phyloP scores from a whole-genome alignment of 1,139 yeast genomes.

The Pichia sp. region DNA sequence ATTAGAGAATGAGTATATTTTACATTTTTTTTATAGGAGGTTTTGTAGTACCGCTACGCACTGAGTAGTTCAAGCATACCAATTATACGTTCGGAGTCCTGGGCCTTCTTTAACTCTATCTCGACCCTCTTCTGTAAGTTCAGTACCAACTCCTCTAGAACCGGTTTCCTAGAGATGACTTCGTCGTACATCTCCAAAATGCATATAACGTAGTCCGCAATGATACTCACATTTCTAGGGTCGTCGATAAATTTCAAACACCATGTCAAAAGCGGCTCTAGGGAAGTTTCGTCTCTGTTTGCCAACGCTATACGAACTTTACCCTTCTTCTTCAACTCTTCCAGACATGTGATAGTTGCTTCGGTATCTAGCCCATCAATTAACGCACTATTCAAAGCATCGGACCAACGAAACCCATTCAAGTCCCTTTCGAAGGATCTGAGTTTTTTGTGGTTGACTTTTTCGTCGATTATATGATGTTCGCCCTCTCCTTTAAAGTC shows the following conservation, averaged over 20 bases:
- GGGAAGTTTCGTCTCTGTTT: constrained; percentile 72
- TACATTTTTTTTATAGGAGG: background rate
- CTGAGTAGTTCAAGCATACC: constrained; percentile 89
- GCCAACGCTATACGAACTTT: constrained; percentile 73
- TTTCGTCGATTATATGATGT: constrained; percentile 57
- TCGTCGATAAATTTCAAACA: constrained; percentile 70
- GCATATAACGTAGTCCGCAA: constrained; percentile 81
- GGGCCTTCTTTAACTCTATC: constrained; percentile 69
- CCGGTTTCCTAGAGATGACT: constrained; percentile 69
- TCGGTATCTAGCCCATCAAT: constrained; percentile 74
- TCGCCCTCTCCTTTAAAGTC: constrained; percentile 90
- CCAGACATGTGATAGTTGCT: constrained; percentile 71
- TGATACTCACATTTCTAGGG: constrained; percentile 65
- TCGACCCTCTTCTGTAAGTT: constrained; percentile 58
- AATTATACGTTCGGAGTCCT: constrained; percentile 82
- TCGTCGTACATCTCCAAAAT: constrained; percentile 75
- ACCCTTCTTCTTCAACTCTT: constrained; percentile 82
- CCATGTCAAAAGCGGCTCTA: constrained; percentile 87
- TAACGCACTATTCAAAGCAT: constrained; percentile 86
- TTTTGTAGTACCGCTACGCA: constrained; percentile 27
- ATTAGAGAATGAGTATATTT: background rate
- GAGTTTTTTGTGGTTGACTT: constrained; percentile 52
- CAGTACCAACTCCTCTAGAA: constrained; percentile 65
- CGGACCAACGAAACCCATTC: constrained; percentile 86
- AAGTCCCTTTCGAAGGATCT: constrained; percentile 79